A percentile compares a stretch with the other conserved stretches of the same genome.
These are phyloP conservation scores for Agaricus sinodeliciosus DNA, from an alignment of 768 basidiomycete species.

Conservation along the genomic window DNA sequence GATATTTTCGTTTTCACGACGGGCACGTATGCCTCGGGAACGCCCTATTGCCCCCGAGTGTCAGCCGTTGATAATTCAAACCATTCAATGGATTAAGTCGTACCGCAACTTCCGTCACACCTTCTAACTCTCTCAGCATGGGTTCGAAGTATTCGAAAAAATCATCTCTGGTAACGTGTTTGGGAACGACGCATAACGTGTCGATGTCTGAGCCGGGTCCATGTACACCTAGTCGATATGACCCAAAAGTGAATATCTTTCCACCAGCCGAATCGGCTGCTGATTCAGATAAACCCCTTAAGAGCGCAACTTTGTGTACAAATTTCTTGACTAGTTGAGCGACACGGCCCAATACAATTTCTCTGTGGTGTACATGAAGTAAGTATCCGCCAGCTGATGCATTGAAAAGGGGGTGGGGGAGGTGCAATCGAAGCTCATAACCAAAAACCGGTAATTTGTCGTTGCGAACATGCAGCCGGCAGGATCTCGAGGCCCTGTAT, in stretches of 20 bases:
- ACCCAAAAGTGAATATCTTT: constrained; percentile 98
- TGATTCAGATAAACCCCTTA: constrained; percentile 78
- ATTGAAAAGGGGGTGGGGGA: background rate
- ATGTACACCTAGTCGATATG: constrained; percentile 96
- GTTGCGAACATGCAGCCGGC: background rate
- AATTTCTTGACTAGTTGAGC: constrained; percentile 89
- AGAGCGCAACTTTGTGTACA: constrained; percentile 74
- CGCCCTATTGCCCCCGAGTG: constrained; percentile 51
- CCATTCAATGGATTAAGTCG: constrained; percentile 20
- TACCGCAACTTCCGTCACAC: constrained; percentile 85
- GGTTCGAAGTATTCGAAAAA: constrained; percentile 90
- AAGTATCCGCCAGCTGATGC: background rate
- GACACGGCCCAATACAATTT: constrained; percentile 87
- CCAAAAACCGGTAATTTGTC: background rate
- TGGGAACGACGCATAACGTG: constrained; percentile 95
- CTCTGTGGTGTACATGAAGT: constrained; percentile 43
- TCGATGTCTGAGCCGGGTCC: constrained; percentile 96
- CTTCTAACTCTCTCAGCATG: constrained; percentile 80
- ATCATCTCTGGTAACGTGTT: constrained; percentile 92
- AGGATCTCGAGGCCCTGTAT: background rate
- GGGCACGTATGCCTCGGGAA: constrained; percentile 95
- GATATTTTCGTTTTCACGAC: constrained; percentile 88
- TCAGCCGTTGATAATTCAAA: constrained; percentile 2
- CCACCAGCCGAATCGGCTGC: constrained; percentile 89
- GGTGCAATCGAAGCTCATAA: background rate